Base-by-base conservation (phyloP, 805 yeast species). In the Saccharomycopsis fermentans region DNA sequence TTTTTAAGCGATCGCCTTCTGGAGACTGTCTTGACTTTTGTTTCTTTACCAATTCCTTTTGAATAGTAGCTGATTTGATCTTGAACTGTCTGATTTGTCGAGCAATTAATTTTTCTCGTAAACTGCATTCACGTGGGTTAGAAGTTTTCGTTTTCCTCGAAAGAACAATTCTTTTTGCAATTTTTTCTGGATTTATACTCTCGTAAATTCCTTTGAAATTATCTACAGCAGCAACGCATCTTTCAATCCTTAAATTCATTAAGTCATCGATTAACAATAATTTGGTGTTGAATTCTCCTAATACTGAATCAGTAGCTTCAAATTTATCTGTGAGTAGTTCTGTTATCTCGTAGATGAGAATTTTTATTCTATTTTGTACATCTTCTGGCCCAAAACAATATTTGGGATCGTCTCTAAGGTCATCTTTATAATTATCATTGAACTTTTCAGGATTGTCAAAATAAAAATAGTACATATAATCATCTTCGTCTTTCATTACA, bases 331-430 rank as follows among this genome's bases (percentile, higher is more conserved):
- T 43, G 12, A 43, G 50, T 24, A 43, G 17, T 43, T 43, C 50
- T 6, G 50, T 43, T 1, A 43, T 43, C 11, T 43, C 50, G 24
- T 43, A 21, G 14, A 27, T 43, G 12, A 56, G 24, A 2, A 14
- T 27, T 14, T 56, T 32, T 1, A 56, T 17, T 5, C 37, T 26
- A 14, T 17, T 29, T 19, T 56, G 56, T 6, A 56, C 59, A 43
- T 57, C 59, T 4, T 40, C 51, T 1, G 60, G 60, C 6, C 60
- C 60, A 19, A 59, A 14, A 17, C 40, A 11, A 53, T 56, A 59
- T 24, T 47, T 27, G 8, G 50, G 32, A 21, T 43, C 50, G 14
- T 43, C 50, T 4, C 4, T 43, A n/a, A 43, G 50, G 24, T 43
- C 26, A 43, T 43, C 50, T 9, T 43, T 43, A 26, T 24, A 43